Base-by-base conservation (phyloP, 805 yeast genomes). In the Yarrowia sp. region DNA sequence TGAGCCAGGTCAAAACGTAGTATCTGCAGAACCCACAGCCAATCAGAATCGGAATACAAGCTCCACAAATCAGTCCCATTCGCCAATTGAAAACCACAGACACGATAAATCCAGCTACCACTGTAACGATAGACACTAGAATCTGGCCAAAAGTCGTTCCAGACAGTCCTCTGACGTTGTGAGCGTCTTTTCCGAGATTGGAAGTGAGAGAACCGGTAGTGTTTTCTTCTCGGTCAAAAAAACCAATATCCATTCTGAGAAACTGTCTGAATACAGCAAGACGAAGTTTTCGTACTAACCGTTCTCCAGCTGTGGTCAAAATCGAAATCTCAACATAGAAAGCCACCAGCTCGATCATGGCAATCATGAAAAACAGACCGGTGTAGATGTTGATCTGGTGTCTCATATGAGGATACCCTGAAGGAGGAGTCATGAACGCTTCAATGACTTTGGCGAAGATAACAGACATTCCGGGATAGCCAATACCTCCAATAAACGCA, bases 121-220 rank as follows among this genome's bases (percentile, higher is more conserved):
- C 69, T 2, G 78, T 77, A 3, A 77, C 76, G 35, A 74, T 13
- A 0, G 77, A 75, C 57, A 73, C 72, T 67, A 76, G 67, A 58
- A 77, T 73, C 65, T 77, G 80, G 8, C 79, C 80, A 60, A 77
- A 68, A 0, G 80, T 77, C 7, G 79, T 76, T 22, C 80, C 80
- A 9, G 78, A 77, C 4, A 77, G 68, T 15, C 79, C 79, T 41
- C 77, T 75, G 15, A 76, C 74, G 15, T 75, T 73, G 55, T 75
- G 76, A 8, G 78, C 80, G 62, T 77, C 80, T 51, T 74, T 77
- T 47, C 79, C 78, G 14, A 77, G 68, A 33, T 74, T 72, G 0
- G 79, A 68, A 1, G 78, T 75, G 17, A 77, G 69, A 4, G 78
- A 68, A 41, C 80, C 80, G 5, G 79, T 73, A 14, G 77, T 68